Conservation (phyloP, 1,139 yeast genomes). For the Pichia sp. region DNA sequence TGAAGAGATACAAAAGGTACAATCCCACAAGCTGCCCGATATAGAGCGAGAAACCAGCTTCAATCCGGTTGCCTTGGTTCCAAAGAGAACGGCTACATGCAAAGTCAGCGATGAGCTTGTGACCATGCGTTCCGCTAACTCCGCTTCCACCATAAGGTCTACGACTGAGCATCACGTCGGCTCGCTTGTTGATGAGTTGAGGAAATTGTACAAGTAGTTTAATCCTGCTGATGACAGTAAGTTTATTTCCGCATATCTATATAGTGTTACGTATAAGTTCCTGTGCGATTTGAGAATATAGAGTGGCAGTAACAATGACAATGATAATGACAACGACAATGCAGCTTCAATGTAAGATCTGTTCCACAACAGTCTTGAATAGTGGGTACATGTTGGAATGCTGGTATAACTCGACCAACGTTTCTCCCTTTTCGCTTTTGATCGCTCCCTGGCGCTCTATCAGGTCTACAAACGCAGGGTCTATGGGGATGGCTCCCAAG, state of each 20-base stretch:
- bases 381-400: conserved; percentile 40
- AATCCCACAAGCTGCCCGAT: neutral
- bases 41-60: neutral
- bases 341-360: conserved; percentile 6
- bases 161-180: neutral
- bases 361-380: conserved; percentile 34
- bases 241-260: neutral
- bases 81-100: conserved; percentile 16
- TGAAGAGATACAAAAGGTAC: conserved; percentile 21
- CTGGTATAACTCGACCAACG: conserved; percentile 35
- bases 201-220: conserved; percentile 11
- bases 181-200: conserved; percentile 22
- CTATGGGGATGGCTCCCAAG: conserved; percentile 87
- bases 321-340: neutral
- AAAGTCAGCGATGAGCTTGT: conserved; percentile 18
- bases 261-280: neutral
- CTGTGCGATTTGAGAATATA: neutral
- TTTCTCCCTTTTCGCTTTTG: conserved; percentile 24
- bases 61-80: conserved; percentile 9
- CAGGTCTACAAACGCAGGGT: conserved; percentile 83
- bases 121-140: conserved; percentile 8
- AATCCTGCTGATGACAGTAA: neutral
- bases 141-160: neutral
- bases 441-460: conserved; percentile 54
- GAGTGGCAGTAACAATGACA: neutral